phyloP scores from a whole-genome alignment of 2,329 filamentous ascomycete species.

The Aureobasidium pullulans region DNA sequence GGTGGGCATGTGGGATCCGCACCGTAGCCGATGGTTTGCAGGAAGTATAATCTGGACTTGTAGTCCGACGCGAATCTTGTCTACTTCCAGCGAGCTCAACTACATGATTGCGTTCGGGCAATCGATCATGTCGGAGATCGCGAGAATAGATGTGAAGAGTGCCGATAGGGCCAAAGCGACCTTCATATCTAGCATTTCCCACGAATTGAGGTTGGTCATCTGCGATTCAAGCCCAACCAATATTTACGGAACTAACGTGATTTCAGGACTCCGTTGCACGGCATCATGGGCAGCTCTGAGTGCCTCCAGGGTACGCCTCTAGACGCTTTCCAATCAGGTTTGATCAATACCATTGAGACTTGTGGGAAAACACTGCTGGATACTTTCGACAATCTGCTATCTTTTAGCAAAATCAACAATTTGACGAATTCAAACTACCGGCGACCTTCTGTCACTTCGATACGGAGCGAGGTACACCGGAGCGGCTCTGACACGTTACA shows the following conservation, averaged over 20 bases:
- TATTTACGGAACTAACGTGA: background rate
- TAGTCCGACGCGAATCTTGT: constrained; percentile 29
- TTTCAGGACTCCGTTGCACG: constrained; percentile 23
- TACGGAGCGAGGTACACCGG: background rate
- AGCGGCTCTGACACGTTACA: background rate
- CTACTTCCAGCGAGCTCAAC: constrained; percentile 31
- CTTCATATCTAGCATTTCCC: constrained; percentile 8
- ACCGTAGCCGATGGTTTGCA: constrained; percentile 19
- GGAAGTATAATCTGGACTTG: constrained; percentile 33
- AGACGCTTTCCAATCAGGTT: constrained; percentile 33
- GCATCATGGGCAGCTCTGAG: constrained; percentile 38
- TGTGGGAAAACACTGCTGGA: constrained; percentile 31
- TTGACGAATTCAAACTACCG: constrained; percentile 10
- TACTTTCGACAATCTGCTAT: constrained; percentile 30
- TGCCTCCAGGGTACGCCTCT: constrained; percentile 38
- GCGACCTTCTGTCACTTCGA: background rate
- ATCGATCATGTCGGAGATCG: constrained; percentile 33
- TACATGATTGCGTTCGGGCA: constrained; percentile 35
- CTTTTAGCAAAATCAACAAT: constrained; percentile 35
- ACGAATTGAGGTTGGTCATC: background rate
- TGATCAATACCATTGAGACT: constrained; percentile 36
- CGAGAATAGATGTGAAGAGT: constrained; percentile 30
- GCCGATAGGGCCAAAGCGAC: constrained; percentile 35
- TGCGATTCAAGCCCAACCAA: background rate
- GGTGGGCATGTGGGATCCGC: constrained; percentile 41